Conservation (phyloP, 192 early-diverging fungal genomes). For the Helicostylum pulchrum region DNA sequence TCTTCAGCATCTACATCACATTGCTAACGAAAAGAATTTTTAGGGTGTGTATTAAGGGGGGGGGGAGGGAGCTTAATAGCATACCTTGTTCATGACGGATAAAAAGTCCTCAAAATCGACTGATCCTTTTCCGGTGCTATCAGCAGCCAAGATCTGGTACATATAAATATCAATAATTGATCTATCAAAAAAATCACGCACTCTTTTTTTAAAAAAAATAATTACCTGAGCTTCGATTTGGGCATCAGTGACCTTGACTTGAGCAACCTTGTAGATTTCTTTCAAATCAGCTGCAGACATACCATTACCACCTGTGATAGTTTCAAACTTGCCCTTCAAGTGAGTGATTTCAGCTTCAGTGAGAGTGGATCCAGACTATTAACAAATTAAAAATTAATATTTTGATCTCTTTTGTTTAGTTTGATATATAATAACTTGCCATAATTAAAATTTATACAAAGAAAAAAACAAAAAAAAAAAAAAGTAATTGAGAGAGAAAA, state of each 20-base stretch:
- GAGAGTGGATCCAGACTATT: slow-evolving; percentile 5
- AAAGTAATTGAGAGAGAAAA: too few species aligned
- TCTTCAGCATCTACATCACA: slow-evolving; percentile 28
- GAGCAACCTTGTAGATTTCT: slow-evolving; percentile 27
- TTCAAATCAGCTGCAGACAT: slow-evolving; percentile 24
- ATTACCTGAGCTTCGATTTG: slow-evolving; percentile 31
- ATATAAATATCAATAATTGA: too few species aligned
- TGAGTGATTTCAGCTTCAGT: slow-evolving; percentile 29
- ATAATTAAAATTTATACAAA: too few species aligned
- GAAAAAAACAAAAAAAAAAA: too few species aligned
- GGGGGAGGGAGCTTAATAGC: neutral
- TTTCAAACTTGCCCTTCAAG: slow-evolving; percentile 20
- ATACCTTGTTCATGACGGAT: slow-evolving; percentile 30
- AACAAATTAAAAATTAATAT: too few species aligned
- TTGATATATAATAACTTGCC: too few species aligned
- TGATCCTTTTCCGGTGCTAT: slow-evolving; percentile 2
- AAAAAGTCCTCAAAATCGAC: slow-evolving; percentile 31
- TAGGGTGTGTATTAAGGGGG: neutral
- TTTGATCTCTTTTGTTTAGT: too few species aligned
- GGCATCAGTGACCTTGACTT: slow-evolving; percentile 19
- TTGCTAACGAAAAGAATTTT: slow-evolving; percentile 18
- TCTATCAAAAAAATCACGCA: neutral
- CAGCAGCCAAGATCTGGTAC: slow-evolving; percentile 17
- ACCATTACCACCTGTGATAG: slow-evolving; percentile 23
- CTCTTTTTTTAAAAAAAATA: neutral